A percentile compares a stretch with the other conserved stretches of the same genome.
These are phyloP conservation scores for Cyathus striatus DNA, from an alignment of 768 basidiomycete species.

Conservation along the genomic window DNA sequence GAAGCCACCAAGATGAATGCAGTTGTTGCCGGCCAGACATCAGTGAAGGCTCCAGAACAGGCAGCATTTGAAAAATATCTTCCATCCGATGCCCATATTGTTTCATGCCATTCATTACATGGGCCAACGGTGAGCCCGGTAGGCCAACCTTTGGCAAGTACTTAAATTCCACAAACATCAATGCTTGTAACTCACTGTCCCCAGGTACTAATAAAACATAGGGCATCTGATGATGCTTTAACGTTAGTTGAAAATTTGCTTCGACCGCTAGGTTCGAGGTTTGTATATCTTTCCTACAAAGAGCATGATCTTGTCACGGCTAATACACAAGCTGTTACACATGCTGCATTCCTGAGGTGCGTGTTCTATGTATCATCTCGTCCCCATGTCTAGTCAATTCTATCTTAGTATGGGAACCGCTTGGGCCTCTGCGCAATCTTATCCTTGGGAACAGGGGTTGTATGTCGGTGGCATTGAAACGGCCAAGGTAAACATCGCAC, in stretches of 20 bases:
- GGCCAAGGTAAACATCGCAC: slow-evolving; percentile 94
- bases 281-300: slow-evolving; percentile 91
- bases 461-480: slow-evolving; percentile 98
- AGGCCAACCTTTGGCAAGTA: slow-evolving; percentile 82
- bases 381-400: slow-evolving; percentile 2
- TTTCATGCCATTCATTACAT: slow-evolving; percentile 93
- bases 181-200: no score
- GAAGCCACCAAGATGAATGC: slow-evolving; percentile 89
- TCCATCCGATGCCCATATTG: slow-evolving; percentile 80
- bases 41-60: slow-evolving; percentile 92
- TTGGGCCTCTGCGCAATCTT: slow-evolving; percentile 71
- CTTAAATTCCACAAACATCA: neutral
- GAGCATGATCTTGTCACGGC: slow-evolving; percentile 96
- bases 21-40: slow-evolving; percentile 93
- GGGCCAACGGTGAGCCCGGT: slow-evolving; percentile 85
- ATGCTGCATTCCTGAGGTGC: slow-evolving; percentile 94
- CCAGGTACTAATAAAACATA: slow-evolving; percentile 86
- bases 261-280: slow-evolving; percentile 73
- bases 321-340: slow-evolving; percentile 97
- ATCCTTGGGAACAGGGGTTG: slow-evolving; percentile 94
- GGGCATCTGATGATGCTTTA: slow-evolving; percentile 71
- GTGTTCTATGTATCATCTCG: neutral
- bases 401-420: slow-evolving; percentile 90
- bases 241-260: slow-evolving; percentile 79
- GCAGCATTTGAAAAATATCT: slow-evolving; percentile 86